Base-by-base conservation (phyloP, 2,329 filamentous ascomycete species). In the Fusarium metavorans region DNA sequence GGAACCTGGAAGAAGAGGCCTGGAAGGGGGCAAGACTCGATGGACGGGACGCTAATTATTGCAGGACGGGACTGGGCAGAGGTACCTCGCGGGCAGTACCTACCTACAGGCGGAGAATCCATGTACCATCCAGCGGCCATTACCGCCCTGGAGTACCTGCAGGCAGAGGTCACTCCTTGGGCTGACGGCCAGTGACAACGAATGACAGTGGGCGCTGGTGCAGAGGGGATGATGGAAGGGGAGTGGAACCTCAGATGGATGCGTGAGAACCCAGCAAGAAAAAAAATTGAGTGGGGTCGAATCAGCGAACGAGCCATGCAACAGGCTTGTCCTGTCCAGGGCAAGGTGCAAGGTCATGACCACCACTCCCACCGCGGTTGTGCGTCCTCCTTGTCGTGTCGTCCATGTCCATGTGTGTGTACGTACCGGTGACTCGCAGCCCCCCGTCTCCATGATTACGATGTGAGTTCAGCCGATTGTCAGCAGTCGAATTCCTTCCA, bases 291-390 rank as follows among this genome's bases (percentile, higher is more conserved):
- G 73, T 73, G 73, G 73, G 59, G 37, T 58, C 56, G 30, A 64
- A 39, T 71, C 66, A 76, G 57, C 54, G 67, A 66, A 68, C 64
- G 34, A 66, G 23, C 73, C 61, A 75, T 65, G 52, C 66, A 75
- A 45, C 58, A 52, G 59, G 20, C 60, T 75, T 57, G 64, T 52
- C 54, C 41, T 39, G 63, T 59, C 41, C 54, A 48, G 63, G 50
- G 61, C 54, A 52, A 64, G 16, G 58, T 39, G 61, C 54, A 52
- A 64, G 16, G 61, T 39, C 62, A 58, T 66, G 63, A 73, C 69
- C 68, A 74, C 72, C 72, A 74, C 72, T 67, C 72, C 66, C 68
- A 75, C 66, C 66, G 57, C 30, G 72, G 65, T 74, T 59, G 72
- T 75, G 68, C 65, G 58, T 74, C 72, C 65, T 54, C 50, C 71